phyloP scores from a whole-genome alignment of 495 filamentous ascomycete genomes.

The Bathelium albidoporum region DNA sequence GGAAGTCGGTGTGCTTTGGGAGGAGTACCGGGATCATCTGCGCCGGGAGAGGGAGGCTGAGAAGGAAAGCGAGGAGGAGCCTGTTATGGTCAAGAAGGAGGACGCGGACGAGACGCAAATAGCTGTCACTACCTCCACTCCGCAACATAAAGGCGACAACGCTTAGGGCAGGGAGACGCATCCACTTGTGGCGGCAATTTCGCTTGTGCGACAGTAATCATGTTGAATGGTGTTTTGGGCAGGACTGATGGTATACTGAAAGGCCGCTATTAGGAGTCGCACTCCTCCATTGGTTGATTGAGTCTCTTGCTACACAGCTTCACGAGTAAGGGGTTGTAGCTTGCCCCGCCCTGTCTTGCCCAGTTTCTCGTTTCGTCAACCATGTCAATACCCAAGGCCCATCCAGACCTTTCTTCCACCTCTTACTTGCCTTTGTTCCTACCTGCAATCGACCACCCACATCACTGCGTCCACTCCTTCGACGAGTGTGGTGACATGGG shows the following conservation, averaged over 20 bases:
- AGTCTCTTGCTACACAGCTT: not conserved
- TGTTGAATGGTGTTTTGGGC: not conserved
- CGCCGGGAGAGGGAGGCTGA: slow-evolving; percentile 3
- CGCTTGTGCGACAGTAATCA: not conserved
- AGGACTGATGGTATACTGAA: too few relatives aligned
- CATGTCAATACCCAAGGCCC: not conserved
- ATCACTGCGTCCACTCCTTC: not conserved
- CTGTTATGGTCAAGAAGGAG: not conserved
- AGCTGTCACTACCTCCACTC: not conserved
- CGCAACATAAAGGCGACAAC: not conserved
- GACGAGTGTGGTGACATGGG: not conserved
- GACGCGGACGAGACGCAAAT: not conserved
- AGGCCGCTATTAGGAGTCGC: not conserved
- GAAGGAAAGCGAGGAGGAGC: not conserved
- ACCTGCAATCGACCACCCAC: not conserved
- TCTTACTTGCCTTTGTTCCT: not conserved
- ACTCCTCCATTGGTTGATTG: not conserved
- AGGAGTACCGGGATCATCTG: slow-evolving; percentile 48
- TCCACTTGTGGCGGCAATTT: not conserved
- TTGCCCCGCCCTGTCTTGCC: too few relatives aligned
- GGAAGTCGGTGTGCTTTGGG: slow-evolving; percentile 59
- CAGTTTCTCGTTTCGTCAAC: not conserved
- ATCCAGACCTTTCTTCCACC: not conserved
- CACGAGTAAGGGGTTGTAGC: too few relatives aligned
- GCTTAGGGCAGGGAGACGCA: not conserved